Conservation (phyloP, 495 filamentous ascomycete genomes). For the Hypomontagnella monticulosa region DNA sequence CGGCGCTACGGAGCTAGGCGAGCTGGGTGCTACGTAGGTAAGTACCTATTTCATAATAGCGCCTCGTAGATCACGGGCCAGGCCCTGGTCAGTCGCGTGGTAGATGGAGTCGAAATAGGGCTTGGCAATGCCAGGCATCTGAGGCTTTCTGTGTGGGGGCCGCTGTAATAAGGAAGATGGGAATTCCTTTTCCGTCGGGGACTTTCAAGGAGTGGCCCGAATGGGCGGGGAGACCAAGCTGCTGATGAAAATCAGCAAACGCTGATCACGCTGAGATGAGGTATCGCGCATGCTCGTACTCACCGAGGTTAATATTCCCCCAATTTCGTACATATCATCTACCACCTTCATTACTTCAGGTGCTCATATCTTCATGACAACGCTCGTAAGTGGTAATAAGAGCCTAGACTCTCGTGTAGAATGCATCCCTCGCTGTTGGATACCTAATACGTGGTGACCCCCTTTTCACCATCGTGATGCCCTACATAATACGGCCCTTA, state of each 20-base stretch:
- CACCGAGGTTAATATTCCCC: background rate
- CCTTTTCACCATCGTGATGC: constrained; percentile 21
- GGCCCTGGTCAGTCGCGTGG: constrained; percentile 42
- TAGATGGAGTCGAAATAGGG: constrained; percentile 34
- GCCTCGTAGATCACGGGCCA: constrained; percentile 36
- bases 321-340: background rate
- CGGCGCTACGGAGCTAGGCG: constrained; percentile 29
- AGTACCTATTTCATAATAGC: constrained; percentile 37
- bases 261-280: constrained; percentile 37
- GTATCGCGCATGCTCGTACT: constrained; percentile 1
- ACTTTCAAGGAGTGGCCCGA: constrained; percentile 38
- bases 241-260: constrained; percentile 40
- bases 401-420: constrained; percentile 8
- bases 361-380: constrained; percentile 14
- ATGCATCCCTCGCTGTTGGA: constrained; percentile 63
- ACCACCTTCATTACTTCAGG: constrained; percentile 25
- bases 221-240: constrained; percentile 20
- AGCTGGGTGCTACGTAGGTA: constrained; percentile 32
- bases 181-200: constrained; percentile 39
- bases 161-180: constrained; percentile 34
- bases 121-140: constrained; percentile 39
- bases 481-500: background rate
- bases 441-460: constrained; percentile 42
- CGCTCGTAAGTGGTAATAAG: constrained; percentile 19
- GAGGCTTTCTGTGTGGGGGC: constrained; percentile 35